Percentiles rank a stretch among this genome's conserved stretches.
Conservation (phyloP, 2,329 filamentous ascomycete species). For the Microthyrium microscopicum region DNA sequence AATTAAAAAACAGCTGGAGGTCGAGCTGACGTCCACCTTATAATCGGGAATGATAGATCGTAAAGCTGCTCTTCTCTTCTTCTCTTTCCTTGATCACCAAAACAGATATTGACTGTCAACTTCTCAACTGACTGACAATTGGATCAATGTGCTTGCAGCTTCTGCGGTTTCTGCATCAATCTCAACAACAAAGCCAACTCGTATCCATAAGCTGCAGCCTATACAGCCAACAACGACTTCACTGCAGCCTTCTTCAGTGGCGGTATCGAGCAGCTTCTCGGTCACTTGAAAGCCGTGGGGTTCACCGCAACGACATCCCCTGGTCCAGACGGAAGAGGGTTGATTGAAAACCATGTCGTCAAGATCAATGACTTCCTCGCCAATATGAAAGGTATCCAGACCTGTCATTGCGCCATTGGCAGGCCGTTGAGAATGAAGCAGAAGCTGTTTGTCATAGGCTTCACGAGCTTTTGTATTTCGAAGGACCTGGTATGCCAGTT, state of each 20-base stretch:
- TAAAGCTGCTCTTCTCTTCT: no score
- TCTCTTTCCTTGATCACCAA: no score
- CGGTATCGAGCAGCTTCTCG: constrained; percentile 36
- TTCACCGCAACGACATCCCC: constrained; percentile 41
- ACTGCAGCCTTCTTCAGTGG: constrained; percentile 34
- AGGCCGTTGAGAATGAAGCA: constrained; percentile 10
- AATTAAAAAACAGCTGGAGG: no score
- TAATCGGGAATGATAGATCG: no score
- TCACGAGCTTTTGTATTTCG: constrained; percentile 24
- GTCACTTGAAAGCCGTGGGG: constrained; percentile 36
- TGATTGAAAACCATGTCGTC: constrained; percentile 30
- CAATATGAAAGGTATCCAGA: constrained; percentile 26
- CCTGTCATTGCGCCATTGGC: constrained; percentile 7
- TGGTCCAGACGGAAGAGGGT: constrained; percentile 27
- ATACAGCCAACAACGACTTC: constrained; percentile 44
- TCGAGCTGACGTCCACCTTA: no score
- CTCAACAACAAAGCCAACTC: constrained; percentile 39
- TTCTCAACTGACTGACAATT: no score
- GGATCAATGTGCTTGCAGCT: no score
- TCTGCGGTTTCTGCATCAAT: no score
- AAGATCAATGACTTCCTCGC: constrained; percentile 40
- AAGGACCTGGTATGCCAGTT: constrained; percentile 39
- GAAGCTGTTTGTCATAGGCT: constrained; percentile 32
- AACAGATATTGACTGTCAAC: no score
- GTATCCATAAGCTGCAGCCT: constrained; percentile 47